Conservation (phyloP, 2,329 filamentous ascomycete species). For the Emergomyces orientalis region DNA sequence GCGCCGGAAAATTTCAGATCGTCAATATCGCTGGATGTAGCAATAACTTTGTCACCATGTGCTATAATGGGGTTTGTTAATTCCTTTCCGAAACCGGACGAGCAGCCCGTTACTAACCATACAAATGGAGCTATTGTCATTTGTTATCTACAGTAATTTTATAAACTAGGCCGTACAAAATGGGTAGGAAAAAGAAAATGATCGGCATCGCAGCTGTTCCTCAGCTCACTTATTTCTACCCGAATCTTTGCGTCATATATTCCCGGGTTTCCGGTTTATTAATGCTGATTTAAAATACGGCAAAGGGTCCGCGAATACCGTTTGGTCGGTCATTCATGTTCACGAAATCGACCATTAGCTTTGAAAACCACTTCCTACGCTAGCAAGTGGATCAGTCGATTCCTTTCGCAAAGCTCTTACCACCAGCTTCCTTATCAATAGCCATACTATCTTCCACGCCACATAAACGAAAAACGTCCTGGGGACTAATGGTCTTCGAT, state of each 20-base stretch:
- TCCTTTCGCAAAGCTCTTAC: constrained; percentile 3
- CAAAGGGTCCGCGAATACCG: background rate
- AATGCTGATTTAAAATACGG: background rate
- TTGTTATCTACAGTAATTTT: background rate
- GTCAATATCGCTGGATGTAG: background rate
- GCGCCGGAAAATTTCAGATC: background rate
- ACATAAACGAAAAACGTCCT: constrained; percentile 24
- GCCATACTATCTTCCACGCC: constrained; percentile 24
- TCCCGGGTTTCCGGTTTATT: background rate
- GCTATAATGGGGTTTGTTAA: background rate
- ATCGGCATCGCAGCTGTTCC: background rate
- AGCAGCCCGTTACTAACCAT: background rate
- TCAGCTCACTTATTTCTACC: background rate
- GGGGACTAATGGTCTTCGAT: constrained; percentile 15
- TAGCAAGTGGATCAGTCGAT: background rate
- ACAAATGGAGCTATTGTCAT: background rate
- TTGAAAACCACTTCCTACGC: background rate
- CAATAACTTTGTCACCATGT: background rate
- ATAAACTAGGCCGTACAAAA: no score
- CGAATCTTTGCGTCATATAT: background rate
- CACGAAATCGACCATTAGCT: background rate
- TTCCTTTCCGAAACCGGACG: background rate
- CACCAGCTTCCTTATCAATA: constrained; percentile 25
- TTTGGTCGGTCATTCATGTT: no score
- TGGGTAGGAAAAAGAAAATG: background rate